Base-by-base conservation (phyloP, 139 green algal species). In the Picochlorum sp. region DNA sequence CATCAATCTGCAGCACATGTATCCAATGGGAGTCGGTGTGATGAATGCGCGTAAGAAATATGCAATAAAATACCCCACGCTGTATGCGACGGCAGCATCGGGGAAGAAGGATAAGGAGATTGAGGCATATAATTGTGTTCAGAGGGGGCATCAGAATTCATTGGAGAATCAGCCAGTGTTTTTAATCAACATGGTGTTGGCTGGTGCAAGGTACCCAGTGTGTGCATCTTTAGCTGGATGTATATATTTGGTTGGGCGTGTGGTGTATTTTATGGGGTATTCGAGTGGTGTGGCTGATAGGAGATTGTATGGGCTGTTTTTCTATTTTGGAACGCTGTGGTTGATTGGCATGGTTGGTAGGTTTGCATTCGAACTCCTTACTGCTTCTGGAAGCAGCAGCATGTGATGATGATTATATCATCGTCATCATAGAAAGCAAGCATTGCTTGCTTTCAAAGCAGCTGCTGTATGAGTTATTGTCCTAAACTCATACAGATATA, bases 131-230 rank as follows among this genome's bases (percentile, higher is more conserved):
- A 82, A 89, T 61, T 89, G 73, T 61, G 45, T 81, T n/a, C 81
- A 87, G 58, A 61, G 76, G 21, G 84, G 62, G 0, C 83, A 90
- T 64, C 80, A 88, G 72, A 87, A 89, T 72, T 75, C 60, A 10
- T 67, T 91, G 32, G 84, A 91, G 69, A 79, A 80, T 61, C 38
- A 63, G 49, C 34, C 61, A 24, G 30, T 14, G 6, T 65, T 71
- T 32, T 69, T 64, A 21, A 49, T 62, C 1, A 49, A 71, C 23
- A 62, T 75, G 38, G 13, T 65, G n/a, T 32, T 49, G 2, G 52
- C 61, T 11, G 69, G 61, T 47, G 4, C 49, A 15, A 45, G 41
- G 49, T 70, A 61, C 38, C 69, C 69, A 30, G 32, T 68, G 18
- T 28, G 41, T 11, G 70, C 57, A 16, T 21, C 64, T 15, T 14